Evolutionary conservation across 768 basidiomycete genomes (phyloP).

Genomic region (Boletus pseudo-olivaceus): DNA sequence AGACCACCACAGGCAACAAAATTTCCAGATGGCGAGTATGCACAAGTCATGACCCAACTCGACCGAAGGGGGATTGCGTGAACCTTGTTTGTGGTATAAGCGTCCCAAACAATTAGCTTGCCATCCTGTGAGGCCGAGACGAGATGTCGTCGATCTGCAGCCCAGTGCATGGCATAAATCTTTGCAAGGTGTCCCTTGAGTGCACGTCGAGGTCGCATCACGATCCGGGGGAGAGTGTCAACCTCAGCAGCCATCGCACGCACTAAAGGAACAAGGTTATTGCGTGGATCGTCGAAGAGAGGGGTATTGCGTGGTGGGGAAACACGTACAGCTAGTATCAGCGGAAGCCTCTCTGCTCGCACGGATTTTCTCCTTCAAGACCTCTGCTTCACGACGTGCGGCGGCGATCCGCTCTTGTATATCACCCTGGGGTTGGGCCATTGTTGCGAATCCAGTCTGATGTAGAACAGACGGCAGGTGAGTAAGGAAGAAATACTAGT

Average conservation of each 20-base stretch:
- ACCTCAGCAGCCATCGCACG: slow-evolving; percentile 98
- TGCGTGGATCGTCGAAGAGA: slow-evolving; percentile 1
- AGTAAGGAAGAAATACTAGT: neutral
- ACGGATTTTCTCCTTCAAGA: slow-evolving; percentile 97
- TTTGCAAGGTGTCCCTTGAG: slow-evolving; percentile 97
- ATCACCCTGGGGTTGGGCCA: slow-evolving; percentile 81
- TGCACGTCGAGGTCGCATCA: slow-evolving; percentile 93
- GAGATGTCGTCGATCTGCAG: slow-evolving; percentile 92
- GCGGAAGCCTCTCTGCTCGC: slow-evolving; percentile 94
- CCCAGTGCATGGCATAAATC: slow-evolving; percentile 99
- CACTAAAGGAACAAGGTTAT: slow-evolving; percentile 48
- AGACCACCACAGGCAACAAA: slow-evolving; percentile 98
- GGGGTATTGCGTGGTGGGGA: slow-evolving; percentile 1
- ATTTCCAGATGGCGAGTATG: slow-evolving; percentile 94
- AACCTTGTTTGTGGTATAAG: slow-evolving; percentile 99
- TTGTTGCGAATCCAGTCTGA: slow-evolving; percentile 29
- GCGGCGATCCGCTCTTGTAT: slow-evolving; percentile 93
- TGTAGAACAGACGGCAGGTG: neutral
- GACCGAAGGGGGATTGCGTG: slow-evolving; percentile 97
- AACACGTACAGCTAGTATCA: slow-evolving; percentile 89
- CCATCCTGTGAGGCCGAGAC: slow-evolving; percentile 99
- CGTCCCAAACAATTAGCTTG: slow-evolving; percentile 99
- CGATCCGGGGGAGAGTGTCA: slow-evolving; percentile 91
- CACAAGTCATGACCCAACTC: slow-evolving; percentile 99
- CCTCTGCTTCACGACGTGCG: slow-evolving; percentile 94